Base-by-base conservation (phyloP, 371 early-diverging fungal genomes). In the Zychaea mexicana region DNA sequence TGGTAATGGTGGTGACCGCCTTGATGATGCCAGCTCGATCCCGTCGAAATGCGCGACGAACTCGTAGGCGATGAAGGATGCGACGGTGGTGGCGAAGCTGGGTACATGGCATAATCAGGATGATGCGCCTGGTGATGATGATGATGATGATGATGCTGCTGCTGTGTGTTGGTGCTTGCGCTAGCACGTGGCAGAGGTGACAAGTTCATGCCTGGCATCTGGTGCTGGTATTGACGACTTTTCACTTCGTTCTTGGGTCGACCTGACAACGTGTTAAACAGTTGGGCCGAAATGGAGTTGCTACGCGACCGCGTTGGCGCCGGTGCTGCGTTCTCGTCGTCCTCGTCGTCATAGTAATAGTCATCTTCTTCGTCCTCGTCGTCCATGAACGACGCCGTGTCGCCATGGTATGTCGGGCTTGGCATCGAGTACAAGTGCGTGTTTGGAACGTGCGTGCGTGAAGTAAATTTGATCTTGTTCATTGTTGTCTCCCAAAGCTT, bases 401-500 rank as follows among this genome's bases (percentile, higher is more conserved):
- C 70, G 36, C 60, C 56, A 61, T 65, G 66, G 3, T 65, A 66
- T 32, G 66, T 75, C 38, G 72, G 62, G 67, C 47, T 66, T 36
- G 74, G 74, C 73, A 71, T 71, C 39, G 68, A 76, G 55, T 70
- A 64, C 31, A 77, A 46, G 52, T 71, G 68, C 0, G 68, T 66
- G 46, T 68, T 69, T 28, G 67, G 67, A 4, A 66, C 68, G 31
- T 58, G 57, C 33, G 39, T 71, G 61, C 53, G 70, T 38, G 36
- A 62, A 60, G 22, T 68, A n/a, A 19, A 56, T 55, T 67, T 63
- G 42, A 47, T 77, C 58, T 82, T 80, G 58, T 89, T 85, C 45
- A 95, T 67, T 2, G 92, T 83, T 21, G 74, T 71, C 72, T 90
- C 87, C 98, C 99, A 98, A 60, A 91, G 77, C 53, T 86, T 88